phyloP scores from a whole-genome alignment of 2,329 filamentous ascomycete genomes.

The Phaeosphaeriaceae sp. region DNA sequence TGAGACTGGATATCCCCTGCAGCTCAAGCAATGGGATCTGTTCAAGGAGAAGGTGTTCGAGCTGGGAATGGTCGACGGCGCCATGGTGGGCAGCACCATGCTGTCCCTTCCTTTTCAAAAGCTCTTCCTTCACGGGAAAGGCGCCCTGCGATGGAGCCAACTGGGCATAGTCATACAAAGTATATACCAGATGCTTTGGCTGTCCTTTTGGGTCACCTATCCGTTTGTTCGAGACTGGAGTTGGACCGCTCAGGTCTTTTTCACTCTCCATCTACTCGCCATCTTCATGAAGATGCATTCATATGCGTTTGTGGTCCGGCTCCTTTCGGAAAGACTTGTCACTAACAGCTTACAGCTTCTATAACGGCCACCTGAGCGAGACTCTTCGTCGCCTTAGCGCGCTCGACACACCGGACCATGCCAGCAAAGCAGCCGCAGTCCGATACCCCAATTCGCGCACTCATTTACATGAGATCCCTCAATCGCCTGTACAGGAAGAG shows the following conservation, averaged over 20 bases:
- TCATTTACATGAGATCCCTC: slow-evolving; percentile 62
- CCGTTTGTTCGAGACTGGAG: slow-evolving; percentile 90
- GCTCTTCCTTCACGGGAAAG: slow-evolving; percentile 64
- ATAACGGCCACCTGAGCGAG: slow-evolving; percentile 93
- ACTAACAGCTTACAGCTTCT: slow-evolving; percentile 65
- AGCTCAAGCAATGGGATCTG: slow-evolving; percentile 84
- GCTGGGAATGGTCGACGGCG: slow-evolving; percentile 78
- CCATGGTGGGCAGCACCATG: slow-evolving; percentile 81
- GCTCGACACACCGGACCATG: slow-evolving; percentile 78
- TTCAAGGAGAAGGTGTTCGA: slow-evolving; percentile 91
- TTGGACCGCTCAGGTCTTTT: slow-evolving; percentile 96
- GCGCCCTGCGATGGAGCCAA: slow-evolving; percentile 72
- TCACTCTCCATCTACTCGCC: slow-evolving; percentile 87
- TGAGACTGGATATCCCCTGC: slow-evolving; percentile 87
- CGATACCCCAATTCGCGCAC: slow-evolving; percentile 67
- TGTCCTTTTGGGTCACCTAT: slow-evolving; percentile 80
- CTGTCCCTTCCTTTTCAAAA: slow-evolving; percentile 77
- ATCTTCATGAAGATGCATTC: slow-evolving; percentile 99
- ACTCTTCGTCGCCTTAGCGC: slow-evolving; percentile 80
- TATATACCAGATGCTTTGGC: slow-evolving; percentile 79
- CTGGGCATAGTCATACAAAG: slow-evolving; percentile 86
- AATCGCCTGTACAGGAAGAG: slow-evolving; percentile 53
- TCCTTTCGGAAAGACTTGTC: not conserved
- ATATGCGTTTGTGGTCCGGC: slow-evolving; percentile 64
- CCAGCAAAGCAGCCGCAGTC: slow-evolving; percentile 73